These are phyloP conservation scores for Forsythia suspensa DNA, from an alignment of 257 asterid genomes.

Conservation along the genomic window DNA sequence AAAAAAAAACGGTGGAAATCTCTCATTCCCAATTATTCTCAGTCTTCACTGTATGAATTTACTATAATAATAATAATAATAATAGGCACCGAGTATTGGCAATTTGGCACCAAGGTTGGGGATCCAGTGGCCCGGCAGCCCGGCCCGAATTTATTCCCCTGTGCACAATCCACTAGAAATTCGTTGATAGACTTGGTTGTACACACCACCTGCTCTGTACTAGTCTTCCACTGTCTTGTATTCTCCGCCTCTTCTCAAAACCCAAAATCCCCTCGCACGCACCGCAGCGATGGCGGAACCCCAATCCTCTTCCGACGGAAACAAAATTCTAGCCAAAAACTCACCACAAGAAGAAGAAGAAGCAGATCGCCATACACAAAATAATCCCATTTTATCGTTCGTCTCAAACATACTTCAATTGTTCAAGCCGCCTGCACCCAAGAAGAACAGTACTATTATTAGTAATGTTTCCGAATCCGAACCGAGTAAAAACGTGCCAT, in stretches of 20 bases:
- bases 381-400: constrained; percentile 52
- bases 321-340: neutral
- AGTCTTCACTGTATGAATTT: no score
- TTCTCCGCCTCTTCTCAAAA: neutral
- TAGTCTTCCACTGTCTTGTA: neutral
- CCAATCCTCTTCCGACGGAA: neutral
- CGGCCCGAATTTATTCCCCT: neutral
- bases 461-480: constrained; percentile 22
- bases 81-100: no score
- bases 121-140: neutral
- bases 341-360: neutral
- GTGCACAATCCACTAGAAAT: neutral
- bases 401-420: constrained; percentile 43
- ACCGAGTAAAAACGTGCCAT: constrained; percentile 17
- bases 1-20: no score
- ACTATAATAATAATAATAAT: no score
- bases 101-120: no score
- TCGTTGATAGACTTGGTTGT: neutral
- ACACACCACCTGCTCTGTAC: neutral
- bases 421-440: constrained; percentile 48
- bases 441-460: constrained; percentile 13
- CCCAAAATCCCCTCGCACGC: neutral
- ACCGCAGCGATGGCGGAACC: constrained; percentile 11
- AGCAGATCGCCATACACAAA: constrained; percentile 6
- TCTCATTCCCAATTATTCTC: no score